Base-by-base conservation (phyloP, 345 rosid species). In the Cardamine occulta region DNA sequence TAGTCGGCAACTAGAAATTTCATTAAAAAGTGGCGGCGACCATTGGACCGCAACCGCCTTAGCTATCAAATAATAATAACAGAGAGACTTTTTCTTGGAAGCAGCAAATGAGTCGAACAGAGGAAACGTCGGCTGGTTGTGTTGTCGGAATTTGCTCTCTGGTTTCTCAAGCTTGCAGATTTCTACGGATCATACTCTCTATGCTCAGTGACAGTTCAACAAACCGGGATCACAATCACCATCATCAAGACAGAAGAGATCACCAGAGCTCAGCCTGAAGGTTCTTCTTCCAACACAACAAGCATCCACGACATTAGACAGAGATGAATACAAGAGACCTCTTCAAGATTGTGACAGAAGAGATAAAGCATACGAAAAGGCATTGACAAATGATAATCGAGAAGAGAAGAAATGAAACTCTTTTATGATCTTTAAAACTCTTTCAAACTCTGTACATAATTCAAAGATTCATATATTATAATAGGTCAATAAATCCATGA, bases 101-200 rank as follows among this genome's bases (percentile, higher is more conserved):
- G 69, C 49, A 34, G 51, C 26, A 2, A 21, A 72, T 77, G 81
- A 58, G 73, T 39, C 58, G 80, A 42, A 71, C 77, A 49, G 77
- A 71, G 60, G 80, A 65, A 72, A 65, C 80, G 10, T 65, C 73
- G 0, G 80, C 72, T 40, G 77, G 76, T 31, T 77, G 80, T 24
- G 4, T 72, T 26, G 73, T 77, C 39, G 68, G 77, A 42, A 31
- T 77, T 37, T 72, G 80, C 63, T 77, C 77, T 51, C 35, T 65
- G 6, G 68, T 77, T 17, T 72, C 63, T 21, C 72, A 77, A 48
- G 76, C 55, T 37, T 56, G 77, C 68, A 64, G 68, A 54, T 77
- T 77, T 56, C 7, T 77, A 13, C 66, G 80, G 2, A 65, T 71
- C 9, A 8, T 72, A 28, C 80, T 77, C 72, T 64, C 76, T 64